Conservation (phyloP, 2,329 filamentous ascomycete genomes). For the Fusarium circinatum region DNA sequence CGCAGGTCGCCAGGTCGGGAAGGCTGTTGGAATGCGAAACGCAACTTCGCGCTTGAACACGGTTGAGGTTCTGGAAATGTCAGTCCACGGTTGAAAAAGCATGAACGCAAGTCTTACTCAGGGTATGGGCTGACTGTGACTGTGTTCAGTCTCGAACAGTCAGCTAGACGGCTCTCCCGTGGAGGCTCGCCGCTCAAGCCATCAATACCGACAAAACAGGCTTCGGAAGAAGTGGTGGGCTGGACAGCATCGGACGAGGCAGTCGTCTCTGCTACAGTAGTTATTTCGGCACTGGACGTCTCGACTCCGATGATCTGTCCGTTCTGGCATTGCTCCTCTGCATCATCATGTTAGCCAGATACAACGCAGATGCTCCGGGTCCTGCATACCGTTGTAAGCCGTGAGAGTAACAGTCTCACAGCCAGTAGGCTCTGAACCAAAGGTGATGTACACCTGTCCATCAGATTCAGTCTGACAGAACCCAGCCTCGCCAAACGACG, state of each 20-base stretch:
- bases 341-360: neutral
- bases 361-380: rapidly evolving
- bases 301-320: conserved; percentile 4
- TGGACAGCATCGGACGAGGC: neutral
- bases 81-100: rapidly evolving
- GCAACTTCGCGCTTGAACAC: neutral
- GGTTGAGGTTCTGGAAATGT: neutral
- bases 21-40: conserved; percentile 8
- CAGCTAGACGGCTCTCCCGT: neutral
- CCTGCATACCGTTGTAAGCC: conserved; percentile 1
- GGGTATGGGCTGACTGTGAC: conserved; percentile 18
- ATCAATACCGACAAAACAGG: neutral
- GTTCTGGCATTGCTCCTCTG: conserved; percentile 14
- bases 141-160: conserved; percentile 5
- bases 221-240: neutral
- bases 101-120: neutral
- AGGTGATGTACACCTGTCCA: conserved; percentile 12
- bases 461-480: conserved; percentile 1
- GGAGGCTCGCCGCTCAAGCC: neutral
- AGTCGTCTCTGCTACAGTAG: neutral
- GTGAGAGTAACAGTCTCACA: conserved; percentile 1
- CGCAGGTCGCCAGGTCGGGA: neutral
- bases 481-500: neutral
- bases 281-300: neutral
- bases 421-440: neutral